Base-by-base conservation (phyloP, 2,329 filamentous ascomycete species). In the Lojkania enalia region DNA sequence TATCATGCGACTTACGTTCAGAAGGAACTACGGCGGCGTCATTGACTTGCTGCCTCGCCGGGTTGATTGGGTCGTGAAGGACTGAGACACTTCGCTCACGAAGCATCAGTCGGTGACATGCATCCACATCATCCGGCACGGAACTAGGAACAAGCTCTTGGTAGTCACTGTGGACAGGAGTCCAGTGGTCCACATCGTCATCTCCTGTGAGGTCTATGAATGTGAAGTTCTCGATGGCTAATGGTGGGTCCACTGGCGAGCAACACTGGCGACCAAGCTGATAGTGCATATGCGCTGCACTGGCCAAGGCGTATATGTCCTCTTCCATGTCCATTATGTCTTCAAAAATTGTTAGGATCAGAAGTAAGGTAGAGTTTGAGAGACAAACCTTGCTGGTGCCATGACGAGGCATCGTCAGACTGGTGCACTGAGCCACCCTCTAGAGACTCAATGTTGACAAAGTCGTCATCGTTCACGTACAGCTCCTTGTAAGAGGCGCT, bases 351-450 rank as follows among this genome's bases (percentile, higher is more conserved):
- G 27, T 41, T 41, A 32, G 38, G 36, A 39, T 41, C 27, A 41
- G 38, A 41, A 41, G 38, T 41, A 41, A 41, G 38, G 38, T 41
- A 20, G 38, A 41, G 38, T 41, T 41, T 15, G 27, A 41, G 38
- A 41, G 38, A 39, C 21, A 39, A 39, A 39, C 36, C 36, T 39
- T 39, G 21, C 36, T 39, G 21, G 19, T 39, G 21, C 36, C 21
- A 39, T 39, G 21, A 29, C 21, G 21, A 39, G 36, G 36, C 36
- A 39, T 39, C 21, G 18, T 39, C 21, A 39, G 36, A 39, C 36
- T 39, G 21, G 36, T 39, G 21, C 21, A 39, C 36, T 39, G 18
- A 39, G 36, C 36, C 21, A 39, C 36, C 7, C 36, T 39, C 38
- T 41, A 18, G 38, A 41, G n/a, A 41, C 38, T 41, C 27, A 41